Evolutionary conservation across 495 filamentous ascomycete species (phyloP), one percentile per base, ranked within the genome.

Genomic region (Penicillium arizonense): DNA sequence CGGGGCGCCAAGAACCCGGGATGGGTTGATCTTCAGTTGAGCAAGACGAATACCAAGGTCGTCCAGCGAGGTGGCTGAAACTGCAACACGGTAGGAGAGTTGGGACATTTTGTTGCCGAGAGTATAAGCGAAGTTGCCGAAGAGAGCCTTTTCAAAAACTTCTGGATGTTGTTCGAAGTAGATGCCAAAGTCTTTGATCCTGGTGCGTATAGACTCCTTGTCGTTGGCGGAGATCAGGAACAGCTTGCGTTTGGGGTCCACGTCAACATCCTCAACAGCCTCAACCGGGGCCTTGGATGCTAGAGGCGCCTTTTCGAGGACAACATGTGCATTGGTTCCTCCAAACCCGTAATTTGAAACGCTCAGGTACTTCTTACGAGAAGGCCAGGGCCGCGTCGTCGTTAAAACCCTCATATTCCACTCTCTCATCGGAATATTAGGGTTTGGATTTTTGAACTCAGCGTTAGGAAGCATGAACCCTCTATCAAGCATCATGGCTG

Each of bases 301-400:
- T n/a, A 53, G 36, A 16, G 62, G 62, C 1, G 62, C 55, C 26
- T 57, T 62, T 40, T 53, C 55, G 11, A 85, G 30, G 32, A 88
- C 81, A 8, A 70, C 82, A 54, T 85, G 82, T 3, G 80, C 74
- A 56, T 87, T 87, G 6, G 80, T 74, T 20, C 85, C 85, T 35
- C 85, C 83, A 51, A 83, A 85, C 0, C 85, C 83, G 46, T 87
- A 87, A 4, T 77, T 82, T 54, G 85, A 87, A 11, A 89, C 77
- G 47, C 68, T 50, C 21, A 47, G 11, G 35, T 62, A 42, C 58
- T 69, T 61, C 62, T 70, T 57, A 56, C 76, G 72, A 42, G 53
- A 26, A 49, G 62, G 62, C 48, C 56, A 64, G 10, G 56, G 55
- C 2, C 57, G 50, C 2, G 56, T 59, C 2, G 57, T 47, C 1